phyloP scores from a whole-genome alignment of 768 basidiomycete genomes.

The Saitozyma sp. region DNA sequence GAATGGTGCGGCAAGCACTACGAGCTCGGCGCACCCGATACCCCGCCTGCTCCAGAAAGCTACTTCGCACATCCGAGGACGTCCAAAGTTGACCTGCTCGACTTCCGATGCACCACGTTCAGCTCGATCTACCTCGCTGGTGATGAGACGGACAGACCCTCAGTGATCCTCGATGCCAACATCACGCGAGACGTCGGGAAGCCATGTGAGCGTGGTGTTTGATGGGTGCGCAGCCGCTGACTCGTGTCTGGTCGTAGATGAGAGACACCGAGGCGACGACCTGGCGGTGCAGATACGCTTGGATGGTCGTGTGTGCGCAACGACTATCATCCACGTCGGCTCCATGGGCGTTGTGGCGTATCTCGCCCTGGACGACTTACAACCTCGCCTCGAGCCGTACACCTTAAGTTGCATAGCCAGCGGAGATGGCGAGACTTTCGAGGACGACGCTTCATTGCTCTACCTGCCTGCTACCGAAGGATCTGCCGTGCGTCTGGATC shows the following conservation, averaged over 20 bases:
- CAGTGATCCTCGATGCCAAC: conserved; percentile 18
- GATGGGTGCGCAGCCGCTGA: background rate
- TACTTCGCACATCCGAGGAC: conserved; percentile 10
- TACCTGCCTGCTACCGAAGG: conserved; percentile 47
- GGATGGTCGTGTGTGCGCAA: background rate
- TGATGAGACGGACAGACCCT: conserved; percentile 18
- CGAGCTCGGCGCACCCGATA: conserved; percentile 18
- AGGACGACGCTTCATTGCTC: conserved; percentile 56
- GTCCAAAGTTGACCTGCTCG: conserved; percentile 9
- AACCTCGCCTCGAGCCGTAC: conserved; percentile 4
- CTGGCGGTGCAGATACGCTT: conserved; percentile 2
- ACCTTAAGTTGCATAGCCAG: conserved; percentile 15
- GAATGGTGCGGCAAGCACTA: conserved; percentile 34
- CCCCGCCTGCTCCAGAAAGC: conserved; percentile 15
- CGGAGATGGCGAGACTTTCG: conserved; percentile 54
- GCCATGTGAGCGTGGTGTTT: conserved; percentile 10
- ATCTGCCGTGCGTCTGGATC: conserved; percentile 43
- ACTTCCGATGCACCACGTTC: conserved; percentile 20
- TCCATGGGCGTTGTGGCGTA: conserved; percentile 4
- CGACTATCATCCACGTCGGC: conserved; percentile 5
- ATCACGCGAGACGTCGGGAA: conserved; percentile 18
- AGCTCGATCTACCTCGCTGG: conserved; percentile 23
- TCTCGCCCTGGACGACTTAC: conserved; percentile 8
- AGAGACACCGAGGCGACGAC: background rate
- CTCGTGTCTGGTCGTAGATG: background rate